Base-by-base conservation (phyloP, 2,329 filamentous ascomycete genomes). In the Cladosporium sp. region DNA sequence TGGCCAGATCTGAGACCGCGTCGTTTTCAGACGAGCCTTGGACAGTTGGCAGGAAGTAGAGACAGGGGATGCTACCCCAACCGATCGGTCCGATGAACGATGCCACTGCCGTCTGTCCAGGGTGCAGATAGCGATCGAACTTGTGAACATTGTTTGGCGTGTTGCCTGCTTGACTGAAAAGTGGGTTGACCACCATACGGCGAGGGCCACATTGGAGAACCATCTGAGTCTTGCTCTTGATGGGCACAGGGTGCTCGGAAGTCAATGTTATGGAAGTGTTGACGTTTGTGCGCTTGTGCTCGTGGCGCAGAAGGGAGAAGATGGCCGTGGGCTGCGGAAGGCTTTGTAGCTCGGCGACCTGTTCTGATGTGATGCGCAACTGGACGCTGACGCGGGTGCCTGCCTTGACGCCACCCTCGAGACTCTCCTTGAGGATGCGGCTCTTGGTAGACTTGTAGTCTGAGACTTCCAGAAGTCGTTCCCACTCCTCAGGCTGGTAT, bases 111-210 rank as follows among this genome's bases (percentile, higher is more conserved):
- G 91, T 94, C 71, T 92, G 90, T 4, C 95, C 95, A 0, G 95
- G 93, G 77, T 98, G 93, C 6, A 98, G 81, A 81, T 88, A 99
- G 33, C 94, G 90, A 78, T 92, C 91, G 79, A 93, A 98, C 78
- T 99, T 99, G 85, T 98, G 93, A 16, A 99, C 93, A 75, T 99
- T 90, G 80, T 98, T 98, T 57, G 92, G 91, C 0, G 94, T 97
- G 75, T 90, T 92, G 65, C 93, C 94, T n/a, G 87, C 84, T 75
- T 91, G 88, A 0, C 93, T 97, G 83, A 94, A 97, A 55, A 98
- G 83, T 12, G 95, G 95, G 74, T 95, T 94, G 80, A 97, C 88
- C 66, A 93, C 82, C 74, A 97, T 89, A 60, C 95, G 88, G 61
- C 95, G 89, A 12, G 94, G 89, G 26, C 95, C 95, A 75, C 91